These are phyloP conservation scores for Diaporthe batatas DNA, from an alignment of 2,329 filamentous ascomycete genomes.

Conservation along the genomic window DNA sequence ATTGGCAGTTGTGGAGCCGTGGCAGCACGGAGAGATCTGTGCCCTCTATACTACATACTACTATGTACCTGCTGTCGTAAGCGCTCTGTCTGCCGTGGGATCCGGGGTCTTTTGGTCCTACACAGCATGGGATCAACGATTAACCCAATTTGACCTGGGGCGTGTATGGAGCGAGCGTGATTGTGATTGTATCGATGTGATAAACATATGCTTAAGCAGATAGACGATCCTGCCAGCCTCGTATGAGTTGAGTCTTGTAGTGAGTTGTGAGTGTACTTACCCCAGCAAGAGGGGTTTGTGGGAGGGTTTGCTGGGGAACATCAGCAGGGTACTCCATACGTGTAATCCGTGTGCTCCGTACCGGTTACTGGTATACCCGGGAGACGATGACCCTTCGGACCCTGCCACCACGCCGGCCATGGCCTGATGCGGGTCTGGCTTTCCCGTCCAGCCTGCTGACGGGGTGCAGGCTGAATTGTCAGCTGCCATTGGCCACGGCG, in stretches of 20 bases:
- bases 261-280: no score
- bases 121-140: neutral
- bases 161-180: conserved; percentile 11
- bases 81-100: neutral
- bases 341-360: no score
- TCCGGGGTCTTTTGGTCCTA: neutral
- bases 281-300: no score
- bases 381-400: neutral
- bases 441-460: conserved; percentile 20
- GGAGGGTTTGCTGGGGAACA: no score
- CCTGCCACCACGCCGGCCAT: conserved; percentile 2
- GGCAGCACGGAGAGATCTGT: conserved; percentile 10
- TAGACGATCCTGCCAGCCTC: neutral
- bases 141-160: conserved; percentile 16
- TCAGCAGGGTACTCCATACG: no score
- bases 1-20: neutral
- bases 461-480: neutral
- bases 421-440: conserved; percentile 33
- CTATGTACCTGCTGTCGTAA: no score
- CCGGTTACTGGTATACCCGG: neutral
- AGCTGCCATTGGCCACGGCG: conserved; percentile 34
- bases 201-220: no score
- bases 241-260: no score
- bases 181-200: conserved; percentile 9
- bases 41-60: no score